These are phyloP conservation scores for Neoarthrinium moseri DNA, from an alignment of 2,329 filamentous ascomycete species.

Conservation along the genomic window DNA sequence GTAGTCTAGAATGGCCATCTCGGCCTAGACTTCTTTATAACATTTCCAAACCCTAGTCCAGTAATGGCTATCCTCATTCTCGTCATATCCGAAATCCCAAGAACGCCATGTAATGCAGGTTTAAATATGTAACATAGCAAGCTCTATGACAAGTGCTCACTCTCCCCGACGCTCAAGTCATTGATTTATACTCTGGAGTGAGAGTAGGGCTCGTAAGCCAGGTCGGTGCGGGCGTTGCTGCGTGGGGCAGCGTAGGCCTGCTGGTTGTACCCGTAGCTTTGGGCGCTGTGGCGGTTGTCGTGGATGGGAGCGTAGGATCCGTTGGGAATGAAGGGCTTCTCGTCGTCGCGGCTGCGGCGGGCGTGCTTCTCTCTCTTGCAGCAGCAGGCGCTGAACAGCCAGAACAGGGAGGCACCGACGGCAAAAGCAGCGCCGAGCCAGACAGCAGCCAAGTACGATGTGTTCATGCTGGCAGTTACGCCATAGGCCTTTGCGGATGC, in stretches of 20 bases:
- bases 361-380: constrained; percentile 63
- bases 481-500: constrained; percentile 68
- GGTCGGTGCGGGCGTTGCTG: constrained; percentile 43
- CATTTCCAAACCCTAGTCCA: background rate
- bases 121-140: background rate
- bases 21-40: background rate
- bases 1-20: background rate
- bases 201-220: constrained; percentile 62
- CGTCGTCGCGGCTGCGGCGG: constrained; percentile 33
- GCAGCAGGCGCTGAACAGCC: constrained; percentile 90
- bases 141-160: background rate
- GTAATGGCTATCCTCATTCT: background rate
- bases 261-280: constrained; percentile 24
- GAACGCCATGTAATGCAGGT: constrained; percentile 3
- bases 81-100: constrained; percentile 1
- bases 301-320: constrained; percentile 45
- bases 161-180: background rate
- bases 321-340: constrained; percentile 52
- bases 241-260: constrained; percentile 37
- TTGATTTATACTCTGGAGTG: constrained; percentile 5
- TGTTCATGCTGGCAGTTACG: constrained; percentile 66
- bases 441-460: constrained; percentile 65
- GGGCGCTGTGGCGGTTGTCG: constrained; percentile 31
- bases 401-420: constrained; percentile 78
- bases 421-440: constrained; percentile 83